Evolutionary conservation across 352 stramenopile genomes (phyloP).

Genomic region (Halophytophthora batemanensis): DNA sequence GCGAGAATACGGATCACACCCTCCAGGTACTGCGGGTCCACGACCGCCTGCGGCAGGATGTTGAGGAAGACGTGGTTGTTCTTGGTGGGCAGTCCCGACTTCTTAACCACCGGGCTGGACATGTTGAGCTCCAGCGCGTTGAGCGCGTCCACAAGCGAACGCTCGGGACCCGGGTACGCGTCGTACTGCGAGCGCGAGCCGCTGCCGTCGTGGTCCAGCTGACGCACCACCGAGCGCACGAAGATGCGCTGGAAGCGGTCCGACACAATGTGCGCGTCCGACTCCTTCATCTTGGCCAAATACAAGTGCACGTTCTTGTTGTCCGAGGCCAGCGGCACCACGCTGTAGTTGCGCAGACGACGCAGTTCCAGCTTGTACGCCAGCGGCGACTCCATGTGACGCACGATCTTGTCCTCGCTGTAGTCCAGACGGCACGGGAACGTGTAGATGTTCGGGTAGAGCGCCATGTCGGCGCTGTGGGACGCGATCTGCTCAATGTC

Average conservation of each 20-base stretch:
- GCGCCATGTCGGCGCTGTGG: constrained; percentile 52
- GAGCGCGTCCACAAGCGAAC: constrained; percentile 97
- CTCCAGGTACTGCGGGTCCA: constrained; percentile 96
- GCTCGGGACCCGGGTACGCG: constrained; percentile 91
- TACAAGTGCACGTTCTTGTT: constrained; percentile 99
- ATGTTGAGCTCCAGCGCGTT: constrained; percentile 97
- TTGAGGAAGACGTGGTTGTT: constrained; percentile 99
- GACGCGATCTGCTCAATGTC: constrained; percentile 29
- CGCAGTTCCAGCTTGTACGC: constrained; percentile 98
- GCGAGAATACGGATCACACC: constrained; percentile 92
- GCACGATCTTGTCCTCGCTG: constrained; percentile 97
- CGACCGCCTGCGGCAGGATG: constrained; percentile 92
- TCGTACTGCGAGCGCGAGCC: constrained; percentile 85
- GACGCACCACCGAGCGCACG: constrained; percentile 93
- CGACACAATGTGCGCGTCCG: constrained; percentile 71
- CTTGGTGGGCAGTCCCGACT: constrained; percentile 65
- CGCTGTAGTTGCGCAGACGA: constrained; percentile 97
- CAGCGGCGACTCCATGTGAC: constrained; percentile 97
- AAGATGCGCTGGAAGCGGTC: constrained; percentile 95
- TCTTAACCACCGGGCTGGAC: constrained; percentile 88
- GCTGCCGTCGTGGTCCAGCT: constrained; percentile 80
- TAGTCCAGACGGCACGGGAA: constrained; percentile 89
- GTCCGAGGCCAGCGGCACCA: constrained; percentile 90
- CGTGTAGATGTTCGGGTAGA: constrained; percentile 89
- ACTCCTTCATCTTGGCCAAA: constrained; percentile 91